A percentile compares a stretch with the other conserved stretches of the same genome.
Evolutionary conservation across 2,329 filamentous ascomycete species (phyloP).

Genomic region (Fusarium succisae): DNA sequence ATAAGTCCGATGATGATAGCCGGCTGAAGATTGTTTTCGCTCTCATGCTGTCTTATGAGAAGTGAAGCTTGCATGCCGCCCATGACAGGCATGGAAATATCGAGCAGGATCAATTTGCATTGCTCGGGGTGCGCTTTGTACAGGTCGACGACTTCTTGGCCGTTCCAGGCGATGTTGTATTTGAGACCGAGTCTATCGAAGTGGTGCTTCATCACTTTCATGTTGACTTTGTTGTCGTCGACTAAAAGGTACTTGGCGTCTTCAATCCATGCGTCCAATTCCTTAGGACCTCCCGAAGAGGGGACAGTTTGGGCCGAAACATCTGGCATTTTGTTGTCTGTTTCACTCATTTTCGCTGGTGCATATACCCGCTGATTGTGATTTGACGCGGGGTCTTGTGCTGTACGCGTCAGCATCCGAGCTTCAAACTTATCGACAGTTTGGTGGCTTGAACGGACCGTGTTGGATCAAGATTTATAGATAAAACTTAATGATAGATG

Average conservation of each 20-base stretch:
- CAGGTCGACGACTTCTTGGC: neutral
- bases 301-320: neutral
- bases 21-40: neutral
- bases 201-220: neutral
- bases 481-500: accelerated
- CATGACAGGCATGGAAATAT: conserved; percentile 13
- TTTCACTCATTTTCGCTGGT: neutral
- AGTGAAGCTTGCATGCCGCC: neutral
- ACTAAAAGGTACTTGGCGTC: neutral
- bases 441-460: neutral
- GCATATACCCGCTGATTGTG: neutral
- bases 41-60: neutral
- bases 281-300: accelerated
- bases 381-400: neutral
- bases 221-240: conserved; percentile 7
- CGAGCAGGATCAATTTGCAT: conserved; percentile 3
- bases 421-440: neutral
- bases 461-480: too few species aligned
- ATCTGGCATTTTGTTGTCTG: neutral
- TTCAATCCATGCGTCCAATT: neutral
- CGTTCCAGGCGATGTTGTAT: conserved; percentile 2
- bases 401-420: neutral
- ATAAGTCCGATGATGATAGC: neutral
- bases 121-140: conserved; percentile 1
- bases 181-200: neutral